phyloP scores from a whole-genome alignment of 192 early-diverging fungal species.

The Entomortierella lignicola region DNA sequence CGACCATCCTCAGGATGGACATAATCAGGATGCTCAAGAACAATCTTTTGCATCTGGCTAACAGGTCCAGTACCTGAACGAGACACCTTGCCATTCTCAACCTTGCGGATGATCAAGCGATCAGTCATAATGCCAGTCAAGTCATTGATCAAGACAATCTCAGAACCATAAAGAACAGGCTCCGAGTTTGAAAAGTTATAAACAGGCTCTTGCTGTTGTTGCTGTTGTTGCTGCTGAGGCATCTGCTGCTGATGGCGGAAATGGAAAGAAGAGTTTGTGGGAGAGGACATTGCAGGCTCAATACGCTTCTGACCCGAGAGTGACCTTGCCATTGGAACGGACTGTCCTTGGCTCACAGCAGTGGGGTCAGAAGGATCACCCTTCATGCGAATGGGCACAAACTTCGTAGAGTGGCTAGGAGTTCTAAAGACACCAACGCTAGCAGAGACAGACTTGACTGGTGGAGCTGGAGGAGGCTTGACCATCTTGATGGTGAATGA shows the following conservation, averaged over 20 bases:
- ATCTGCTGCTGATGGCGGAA: conserved; percentile 45
- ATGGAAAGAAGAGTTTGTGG: conserved; percentile 20
- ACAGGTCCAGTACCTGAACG: conserved; percentile 73
- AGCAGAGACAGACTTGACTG: conserved; percentile 33
- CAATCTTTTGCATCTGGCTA: conserved; percentile 90
- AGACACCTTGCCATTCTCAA: conserved; percentile 80
- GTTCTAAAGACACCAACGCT: conserved; percentile 39
- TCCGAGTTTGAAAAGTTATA: conserved; percentile 53
- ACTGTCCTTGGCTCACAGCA: conserved; percentile 1
- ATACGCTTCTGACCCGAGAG: conserved; percentile 12
- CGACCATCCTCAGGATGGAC: conserved; percentile 42
- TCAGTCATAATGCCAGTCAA: conserved; percentile 75
- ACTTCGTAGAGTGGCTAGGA: conserved; percentile 42
- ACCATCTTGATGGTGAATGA: conserved; percentile 68
- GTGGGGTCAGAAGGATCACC: conserved; percentile 15
- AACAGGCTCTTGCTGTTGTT: conserved; percentile 31
- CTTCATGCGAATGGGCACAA: conserved; percentile 56
- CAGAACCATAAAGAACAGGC: conserved; percentile 76
- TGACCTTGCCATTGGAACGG: conserved; percentile 14
- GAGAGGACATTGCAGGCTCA: background rate
- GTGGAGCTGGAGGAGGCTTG: conserved; percentile 37
- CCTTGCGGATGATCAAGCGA: conserved; percentile 81
- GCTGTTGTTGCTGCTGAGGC: no score
- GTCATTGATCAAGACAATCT: conserved; percentile 76
- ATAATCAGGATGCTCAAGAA: conserved; percentile 63